These are phyloP conservation scores for Cucumis melo DNA, from an alignment of 306 rosid genomes.

Conservation along the genomic window DNA sequence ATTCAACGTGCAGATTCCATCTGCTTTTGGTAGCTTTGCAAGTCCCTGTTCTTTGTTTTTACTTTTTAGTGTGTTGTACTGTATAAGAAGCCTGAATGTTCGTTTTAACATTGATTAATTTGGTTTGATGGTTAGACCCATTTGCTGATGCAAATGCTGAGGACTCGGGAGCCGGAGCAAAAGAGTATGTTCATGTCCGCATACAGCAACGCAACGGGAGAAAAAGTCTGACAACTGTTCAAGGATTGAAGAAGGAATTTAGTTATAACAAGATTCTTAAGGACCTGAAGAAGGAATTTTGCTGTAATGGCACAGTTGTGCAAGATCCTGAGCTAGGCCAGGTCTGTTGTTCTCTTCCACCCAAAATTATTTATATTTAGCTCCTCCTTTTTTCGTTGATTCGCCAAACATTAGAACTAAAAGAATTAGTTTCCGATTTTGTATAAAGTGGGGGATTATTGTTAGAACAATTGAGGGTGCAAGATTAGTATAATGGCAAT, in stretches of 20 bases:
- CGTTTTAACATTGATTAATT: background rate
- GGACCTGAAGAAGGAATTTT: conserved; percentile 39
- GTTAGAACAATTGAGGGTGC: background rate
- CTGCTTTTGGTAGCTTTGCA: conserved; percentile 27
- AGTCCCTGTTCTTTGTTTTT: background rate
- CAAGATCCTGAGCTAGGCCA: conserved; percentile 44
- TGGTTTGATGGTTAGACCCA: conserved; percentile 17
- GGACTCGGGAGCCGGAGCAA: conserved; percentile 38
- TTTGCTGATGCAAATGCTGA: conserved; percentile 47
- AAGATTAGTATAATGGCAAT: background rate
- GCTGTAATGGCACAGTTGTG: conserved; percentile 42
- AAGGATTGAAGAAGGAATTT: conserved; percentile 39
- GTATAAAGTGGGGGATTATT: background rate
- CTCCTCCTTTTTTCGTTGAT: background rate
- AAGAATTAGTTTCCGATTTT: background rate
- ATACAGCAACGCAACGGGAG: conserved; percentile 37
- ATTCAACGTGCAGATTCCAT: conserved; percentile 25
- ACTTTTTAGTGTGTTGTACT: background rate
- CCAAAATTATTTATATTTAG: background rate
- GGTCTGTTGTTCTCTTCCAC: conserved; percentile 5
- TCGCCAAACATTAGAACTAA: background rate
- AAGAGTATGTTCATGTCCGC: conserved; percentile 37
- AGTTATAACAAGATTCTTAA: conserved; percentile 40
- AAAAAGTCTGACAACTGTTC: conserved; percentile 35
- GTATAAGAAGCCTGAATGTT: background rate